Evolutionary conservation across 495 filamentous ascomycete genomes (phyloP), one percentile per base, ranked within the genome.

Genomic region (Aspergillus nanangensis): DNA sequence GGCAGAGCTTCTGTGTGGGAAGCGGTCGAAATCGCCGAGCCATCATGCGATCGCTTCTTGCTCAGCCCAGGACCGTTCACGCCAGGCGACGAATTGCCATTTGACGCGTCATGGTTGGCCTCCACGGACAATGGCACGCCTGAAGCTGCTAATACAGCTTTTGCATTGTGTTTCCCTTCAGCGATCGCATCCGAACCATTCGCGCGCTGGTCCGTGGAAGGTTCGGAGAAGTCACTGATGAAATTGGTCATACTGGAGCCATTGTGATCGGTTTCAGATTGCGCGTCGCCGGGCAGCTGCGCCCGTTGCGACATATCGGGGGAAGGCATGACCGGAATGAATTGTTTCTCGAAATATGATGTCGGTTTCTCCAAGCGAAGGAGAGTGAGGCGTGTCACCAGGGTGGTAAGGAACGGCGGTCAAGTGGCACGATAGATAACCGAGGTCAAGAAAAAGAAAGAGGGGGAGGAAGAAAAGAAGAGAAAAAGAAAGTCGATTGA

Each of bases 1-100:
- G 57, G 56, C 36, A 70, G 45, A 8, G 43, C 51, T 17, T 58
- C 67, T 22, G 46, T 56, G 20, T 58, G 67, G 22, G n/a, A n/a
- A n/a, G n/a, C n/a, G n/a, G n/a, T n/a, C n/a, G n/a, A n/a, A n/a
- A 66, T 55, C 24, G 67, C 66, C 25, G 79, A 77, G 13, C 80
- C 79, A 45, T 81, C 80, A 10, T 75, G 78, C 36, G 81, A 83
- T 37, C 79, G 71, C 52, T 84, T 85, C 48, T 72, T 72, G 41
- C 71, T 76, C 27, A 67, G 57, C 13, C 65, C 59, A 9, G 63
- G 57, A 24, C 70, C 72, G 56, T 75, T 77, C 33, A 67, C 53
- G 23, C 36, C 34, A n/a, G 48, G 34, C 11, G 55, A 56, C 13
- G 22, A 9, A 15, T 63, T 62, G 35, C 60, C 61, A 50, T 69